A percentile compares a stretch with the other conserved stretches of the same genome.
Evolutionary conservation across 179 eudicot genomes (phyloP).

Genomic region (Pouteria campechiana): DNA sequence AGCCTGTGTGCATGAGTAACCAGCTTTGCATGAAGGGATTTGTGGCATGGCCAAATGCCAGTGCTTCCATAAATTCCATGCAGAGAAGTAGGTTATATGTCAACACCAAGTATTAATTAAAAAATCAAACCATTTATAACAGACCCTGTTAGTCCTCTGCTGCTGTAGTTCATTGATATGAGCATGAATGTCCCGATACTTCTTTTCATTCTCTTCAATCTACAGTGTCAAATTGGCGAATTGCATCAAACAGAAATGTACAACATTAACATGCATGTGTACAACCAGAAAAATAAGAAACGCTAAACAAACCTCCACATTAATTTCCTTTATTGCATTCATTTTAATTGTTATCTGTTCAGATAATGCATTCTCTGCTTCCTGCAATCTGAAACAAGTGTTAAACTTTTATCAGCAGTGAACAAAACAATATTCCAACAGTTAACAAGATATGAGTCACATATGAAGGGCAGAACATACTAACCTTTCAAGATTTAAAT

Average conservation of each 20-base stretch:
- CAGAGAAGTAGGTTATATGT: too few relatives aligned
- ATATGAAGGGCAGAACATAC: neutral
- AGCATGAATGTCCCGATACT: constrained; percentile 21
- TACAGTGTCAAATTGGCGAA: too few relatives aligned
- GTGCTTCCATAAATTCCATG: too few relatives aligned
- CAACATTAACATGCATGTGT: too few relatives aligned
- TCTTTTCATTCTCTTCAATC: constrained; percentile 41
- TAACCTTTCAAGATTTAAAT: constrained; percentile 43
- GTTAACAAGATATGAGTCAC: neutral
- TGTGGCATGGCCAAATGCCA: too few relatives aligned
- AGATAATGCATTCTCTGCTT: constrained; percentile 40
- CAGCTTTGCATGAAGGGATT: too few relatives aligned
- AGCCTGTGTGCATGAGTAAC: too few relatives aligned
- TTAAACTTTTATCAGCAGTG: too few relatives aligned
- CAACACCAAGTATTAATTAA: too few relatives aligned
- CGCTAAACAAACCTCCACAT: constrained; percentile 35
- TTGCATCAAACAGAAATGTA: too few relatives aligned
- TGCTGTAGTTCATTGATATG: constrained; percentile 38
- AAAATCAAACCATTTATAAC: too few relatives aligned
- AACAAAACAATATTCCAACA: neutral
- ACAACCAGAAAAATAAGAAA: neutral
- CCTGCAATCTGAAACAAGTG: constrained; percentile 58
- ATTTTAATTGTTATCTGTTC: constrained; percentile 15
- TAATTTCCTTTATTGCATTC: constrained; percentile 34
- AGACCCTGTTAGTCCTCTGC: constrained; percentile 69